Percentiles rank a stretch among this genome's conserved stretches.
Evolutionary conservation across 805 yeast species (phyloP).

Genomic region (Kluyveromyces aestuarii): DNA sequence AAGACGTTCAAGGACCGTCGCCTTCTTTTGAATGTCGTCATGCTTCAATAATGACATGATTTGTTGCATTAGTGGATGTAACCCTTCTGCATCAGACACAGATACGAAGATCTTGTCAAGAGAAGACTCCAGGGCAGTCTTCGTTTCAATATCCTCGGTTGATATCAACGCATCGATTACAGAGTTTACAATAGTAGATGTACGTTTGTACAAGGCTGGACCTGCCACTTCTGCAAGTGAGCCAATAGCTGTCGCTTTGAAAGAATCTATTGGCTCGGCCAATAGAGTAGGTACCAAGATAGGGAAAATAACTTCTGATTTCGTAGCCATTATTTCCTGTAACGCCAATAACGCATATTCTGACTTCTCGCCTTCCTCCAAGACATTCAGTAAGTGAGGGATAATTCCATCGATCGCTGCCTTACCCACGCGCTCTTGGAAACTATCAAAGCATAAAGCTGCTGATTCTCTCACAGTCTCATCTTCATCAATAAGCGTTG

Average conservation of each 20-base stretch:
- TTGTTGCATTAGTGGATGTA: slow-evolving; percentile 78
- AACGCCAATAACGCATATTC: slow-evolving; percentile 79
- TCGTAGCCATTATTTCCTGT: slow-evolving; percentile 84
- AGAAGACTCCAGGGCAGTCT: slow-evolving; percentile 38
- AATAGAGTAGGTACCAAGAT: slow-evolving; percentile 79
- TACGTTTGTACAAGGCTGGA: slow-evolving; percentile 60
- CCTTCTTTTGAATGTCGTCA: slow-evolving; percentile 58
- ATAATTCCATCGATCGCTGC: slow-evolving; percentile 80
- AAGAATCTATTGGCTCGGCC: slow-evolving; percentile 68
- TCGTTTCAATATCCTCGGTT: slow-evolving; percentile 32
- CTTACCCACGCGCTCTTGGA: slow-evolving; percentile 75
- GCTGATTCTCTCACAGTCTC: slow-evolving; percentile 81
- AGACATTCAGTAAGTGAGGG: slow-evolving; percentile 68
- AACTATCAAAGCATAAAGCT: slow-evolving; percentile 80
- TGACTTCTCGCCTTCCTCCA: slow-evolving; percentile 49
- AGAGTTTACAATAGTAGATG: slow-evolving; percentile 65
- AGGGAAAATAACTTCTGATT: slow-evolving; percentile 89
- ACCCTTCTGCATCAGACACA: slow-evolving; percentile 67
- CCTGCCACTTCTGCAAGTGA: slow-evolving; percentile 90
- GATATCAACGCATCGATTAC: slow-evolving; percentile 48
- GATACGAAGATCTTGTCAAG: slow-evolving; percentile 65
- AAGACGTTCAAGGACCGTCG: slow-evolving; percentile 55
- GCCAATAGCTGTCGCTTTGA: slow-evolving; percentile 82
- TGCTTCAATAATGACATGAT: slow-evolving; percentile 65
- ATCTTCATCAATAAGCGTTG: slow-evolving; percentile 67